Base-by-base conservation (phyloP, 179 eudicot genomes). In the Beta lomatogona region DNA sequence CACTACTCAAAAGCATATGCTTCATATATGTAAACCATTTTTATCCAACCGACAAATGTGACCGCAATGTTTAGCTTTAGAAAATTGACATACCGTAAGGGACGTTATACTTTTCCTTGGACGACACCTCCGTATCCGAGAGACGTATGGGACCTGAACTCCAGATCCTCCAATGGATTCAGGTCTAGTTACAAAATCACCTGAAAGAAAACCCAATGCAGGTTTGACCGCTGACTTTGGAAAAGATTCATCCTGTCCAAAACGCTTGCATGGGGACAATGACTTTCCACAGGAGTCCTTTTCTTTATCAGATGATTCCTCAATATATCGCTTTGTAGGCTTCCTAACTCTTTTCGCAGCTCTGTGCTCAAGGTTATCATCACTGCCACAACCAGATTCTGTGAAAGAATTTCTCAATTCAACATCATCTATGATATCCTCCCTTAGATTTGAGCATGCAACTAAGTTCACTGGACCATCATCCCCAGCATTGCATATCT, bases 81-180 rank as follows among this genome's bases (percentile, higher is more conserved):
- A 63, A 45, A 25, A 21, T 12, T 57, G 28, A 74, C 87, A 44
- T 94, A 96, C 99, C 88, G 90, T 82, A 67, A 94, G 88, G 68
- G 92, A 53, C 84, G 77, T 80, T 73, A 89, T 83, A 77, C 92
- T 91, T 85, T 91, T 92, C 79, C 99, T 90, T 71, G 99, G 98
- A 25, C 99, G 97, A 80, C 99, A 86, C 80, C 99, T 89, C 79
- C 97, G 93, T 69, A 94, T 69, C 82, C 99, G 87, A 55, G 93
- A 93, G 77, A 93, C 97, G 87, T 87, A 93, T 78, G 99, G 99
- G 86, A 97, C 89, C 84, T 89, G 89, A 88, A 95, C 85, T 73
- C 94, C 97, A 80, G 91, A 91, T 86, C 99, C 99, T 82, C 99
- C 97, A 50, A 97, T 85, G 31, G 95, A 90, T 81, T 94, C 99